These are phyloP conservation scores for Coemansia sp. DNA, from an alignment of 192 early-diverging fungal species.

Conservation along the genomic window DNA sequence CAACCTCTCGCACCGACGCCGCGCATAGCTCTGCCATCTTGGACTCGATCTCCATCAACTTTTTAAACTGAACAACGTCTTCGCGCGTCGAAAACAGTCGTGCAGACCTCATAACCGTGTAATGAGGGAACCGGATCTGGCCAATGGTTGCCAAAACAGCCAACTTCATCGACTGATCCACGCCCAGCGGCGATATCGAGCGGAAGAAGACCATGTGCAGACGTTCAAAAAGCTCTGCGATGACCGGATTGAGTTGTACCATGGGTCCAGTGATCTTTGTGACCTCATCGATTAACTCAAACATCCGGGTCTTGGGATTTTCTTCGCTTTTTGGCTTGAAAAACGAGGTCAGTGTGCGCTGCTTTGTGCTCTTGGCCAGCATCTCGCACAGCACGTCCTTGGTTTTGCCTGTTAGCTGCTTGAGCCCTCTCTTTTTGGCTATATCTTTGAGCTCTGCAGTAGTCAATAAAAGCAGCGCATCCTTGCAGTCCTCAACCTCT, in stretches of 20 bases:
- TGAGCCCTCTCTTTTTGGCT: conserved; percentile 38
- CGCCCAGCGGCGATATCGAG: conserved; percentile 18
- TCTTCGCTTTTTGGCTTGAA: conserved; percentile 26
- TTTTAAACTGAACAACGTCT: conserved; percentile 37
- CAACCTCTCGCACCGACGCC: conserved; percentile 22
- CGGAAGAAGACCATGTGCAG: conserved; percentile 54
- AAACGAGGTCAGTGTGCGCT: conserved; percentile 44
- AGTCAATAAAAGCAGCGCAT: conserved; percentile 22
- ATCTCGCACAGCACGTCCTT: conserved; percentile 32
- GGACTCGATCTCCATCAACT: conserved; percentile 23
- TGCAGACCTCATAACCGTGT: conserved; percentile 32
- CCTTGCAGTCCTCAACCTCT: conserved; percentile 19
- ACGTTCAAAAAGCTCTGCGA: conserved; percentile 46
- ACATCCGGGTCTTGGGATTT: conserved; percentile 16
- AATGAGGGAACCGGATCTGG: conserved; percentile 41
- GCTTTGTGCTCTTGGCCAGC: conserved; percentile 31
- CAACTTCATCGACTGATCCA: conserved; percentile 35
- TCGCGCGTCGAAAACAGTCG: conserved; percentile 42
- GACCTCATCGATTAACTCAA: conserved; percentile 16
- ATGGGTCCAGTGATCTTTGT: conserved; percentile 32
- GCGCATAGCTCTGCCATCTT: conserved; percentile 30
- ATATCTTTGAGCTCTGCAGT: conserved; percentile 30
- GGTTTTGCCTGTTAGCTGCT: conserved; percentile 31
- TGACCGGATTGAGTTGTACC: conserved; percentile 21
- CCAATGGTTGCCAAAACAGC: conserved; percentile 35